Evolutionary conservation across 1,284 basidiomycete genomes (phyloP).

Genomic region (Austroboletus niveus): DNA sequence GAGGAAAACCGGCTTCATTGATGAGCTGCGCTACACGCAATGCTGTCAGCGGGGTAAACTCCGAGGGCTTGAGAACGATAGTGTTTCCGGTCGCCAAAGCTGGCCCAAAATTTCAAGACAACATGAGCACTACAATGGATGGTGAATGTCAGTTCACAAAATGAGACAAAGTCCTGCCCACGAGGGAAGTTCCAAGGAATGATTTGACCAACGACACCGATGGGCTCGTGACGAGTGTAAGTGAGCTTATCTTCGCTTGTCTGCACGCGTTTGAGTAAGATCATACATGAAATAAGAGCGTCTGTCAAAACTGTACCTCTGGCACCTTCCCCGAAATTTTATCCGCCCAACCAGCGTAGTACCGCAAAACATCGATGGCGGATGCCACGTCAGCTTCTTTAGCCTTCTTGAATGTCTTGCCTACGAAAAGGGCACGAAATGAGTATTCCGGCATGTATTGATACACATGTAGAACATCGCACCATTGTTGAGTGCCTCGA

Average conservation of each 20-base stretch:
- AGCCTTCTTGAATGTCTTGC: conserved; percentile 79
- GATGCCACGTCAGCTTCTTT: conserved; percentile 67
- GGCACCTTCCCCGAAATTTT: conserved; percentile 84
- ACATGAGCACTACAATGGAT: conserved; percentile 56
- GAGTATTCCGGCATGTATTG: neutral
- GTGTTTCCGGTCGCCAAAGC: conserved; percentile 85
- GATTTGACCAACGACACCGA: conserved; percentile 88
- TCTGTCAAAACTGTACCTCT: conserved; percentile 41
- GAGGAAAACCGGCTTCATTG: conserved; percentile 59
- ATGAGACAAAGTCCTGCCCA: conserved; percentile 28
- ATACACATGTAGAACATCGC: neutral
- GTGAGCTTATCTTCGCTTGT: conserved; percentile 69
- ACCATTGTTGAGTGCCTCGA: conserved; percentile 59
- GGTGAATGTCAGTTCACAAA: neutral
- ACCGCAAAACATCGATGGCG: conserved; percentile 70
- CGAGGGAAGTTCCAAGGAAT: conserved; percentile 79
- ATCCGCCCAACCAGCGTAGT: conserved; percentile 82
- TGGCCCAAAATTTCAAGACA: conserved; percentile 82
- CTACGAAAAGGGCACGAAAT: conserved; percentile 22
- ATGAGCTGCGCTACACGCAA: conserved; percentile 53
- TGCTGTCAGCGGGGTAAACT: conserved; percentile 86
- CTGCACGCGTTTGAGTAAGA: conserved; percentile 27
- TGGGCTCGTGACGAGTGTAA: conserved; percentile 89
- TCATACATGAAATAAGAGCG: neutral
- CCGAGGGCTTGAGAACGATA: conserved; percentile 86